Percentiles rank a stretch among this genome's conserved stretches.
Conservation (phyloP, 2,329 filamentous ascomycete genomes). For the Tolypocladium nubicola region DNA sequence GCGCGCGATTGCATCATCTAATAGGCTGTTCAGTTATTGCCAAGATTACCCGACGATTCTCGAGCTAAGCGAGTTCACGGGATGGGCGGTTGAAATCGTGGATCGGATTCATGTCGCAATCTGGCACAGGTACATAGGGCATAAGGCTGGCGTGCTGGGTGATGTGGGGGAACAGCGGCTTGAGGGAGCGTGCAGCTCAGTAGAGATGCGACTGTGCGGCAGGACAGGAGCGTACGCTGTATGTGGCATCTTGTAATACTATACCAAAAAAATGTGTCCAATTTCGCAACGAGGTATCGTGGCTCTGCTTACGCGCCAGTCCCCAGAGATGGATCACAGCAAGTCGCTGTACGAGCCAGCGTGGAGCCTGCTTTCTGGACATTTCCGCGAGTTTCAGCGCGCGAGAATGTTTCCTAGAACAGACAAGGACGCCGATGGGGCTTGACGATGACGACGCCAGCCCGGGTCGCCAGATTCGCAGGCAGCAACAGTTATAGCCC, state of each 20-base stretch:
- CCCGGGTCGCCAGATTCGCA: not conserved
- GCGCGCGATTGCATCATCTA: slow-evolving; percentile 6
- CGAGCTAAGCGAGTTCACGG: slow-evolving; percentile 33
- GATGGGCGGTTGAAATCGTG: not conserved
- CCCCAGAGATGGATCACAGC: not conserved
- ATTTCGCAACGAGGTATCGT: not conserved
- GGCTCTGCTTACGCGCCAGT: not conserved
- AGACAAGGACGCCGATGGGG: not conserved
- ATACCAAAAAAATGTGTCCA: not conserved
- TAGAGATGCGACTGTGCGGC: not conserved
- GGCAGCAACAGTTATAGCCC: no score
- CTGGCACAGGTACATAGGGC: not conserved
- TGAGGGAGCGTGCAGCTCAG: not conserved
- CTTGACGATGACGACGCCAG: not conserved
- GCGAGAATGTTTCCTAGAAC: not conserved
- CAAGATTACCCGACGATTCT: slow-evolving; percentile 87
- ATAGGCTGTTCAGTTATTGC: slow-evolving; percentile 62
- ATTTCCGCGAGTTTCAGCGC: not conserved
- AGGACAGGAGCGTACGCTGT: not conserved
- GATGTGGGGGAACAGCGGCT: not conserved
- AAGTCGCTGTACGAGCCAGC: not conserved
- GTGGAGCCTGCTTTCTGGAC: not conserved
- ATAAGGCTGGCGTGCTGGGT: not conserved
- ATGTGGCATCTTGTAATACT: slow-evolving; percentile 1
- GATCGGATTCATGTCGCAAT: not conserved